Evolutionary conservation across 1,139 yeast genomes (phyloP).

Genomic region (Debaryomycetaceae sp.): DNA sequence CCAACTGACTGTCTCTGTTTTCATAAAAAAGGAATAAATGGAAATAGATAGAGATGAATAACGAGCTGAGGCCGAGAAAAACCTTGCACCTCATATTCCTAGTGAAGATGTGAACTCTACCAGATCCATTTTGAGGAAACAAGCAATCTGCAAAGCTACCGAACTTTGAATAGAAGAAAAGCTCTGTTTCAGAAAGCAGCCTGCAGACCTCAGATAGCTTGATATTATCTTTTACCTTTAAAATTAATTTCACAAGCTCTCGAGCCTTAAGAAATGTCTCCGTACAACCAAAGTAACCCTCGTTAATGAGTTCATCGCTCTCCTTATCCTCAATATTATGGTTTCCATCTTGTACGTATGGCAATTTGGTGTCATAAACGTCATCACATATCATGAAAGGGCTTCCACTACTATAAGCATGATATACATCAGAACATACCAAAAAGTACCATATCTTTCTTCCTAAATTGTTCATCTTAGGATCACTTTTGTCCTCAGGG

Average conservation of each 20-base stretch:
- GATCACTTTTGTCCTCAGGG: conserved; percentile 16
- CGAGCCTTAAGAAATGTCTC: conserved; percentile 3
- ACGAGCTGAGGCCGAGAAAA: conserved; percentile 27
- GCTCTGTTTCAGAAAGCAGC: conserved; percentile 19
- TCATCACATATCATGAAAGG: conserved; percentile 18
- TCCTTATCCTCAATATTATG: conserved; percentile 18
- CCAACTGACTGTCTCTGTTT: conserved; percentile 17
- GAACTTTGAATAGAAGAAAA: conserved; percentile 11
- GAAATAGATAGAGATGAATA: conserved; percentile 33
- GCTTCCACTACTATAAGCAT: conserved; percentile 28
- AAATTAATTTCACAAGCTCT: conserved; percentile 13
- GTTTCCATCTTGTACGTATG: conserved; percentile 21
- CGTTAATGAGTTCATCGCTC: conserved; percentile 21
- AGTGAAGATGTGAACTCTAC: conserved; percentile 14
- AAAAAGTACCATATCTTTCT: conserved; percentile 52
- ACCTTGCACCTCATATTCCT: conserved; percentile 25
- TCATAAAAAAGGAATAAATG: conserved; percentile 44
- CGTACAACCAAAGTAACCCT: conserved; percentile 9
- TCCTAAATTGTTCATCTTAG: conserved; percentile 33
- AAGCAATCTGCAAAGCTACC: conserved; percentile 22
- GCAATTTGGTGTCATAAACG: conserved; percentile 26
- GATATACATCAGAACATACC: conserved; percentile 22
- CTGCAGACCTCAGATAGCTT: conserved; percentile 22
- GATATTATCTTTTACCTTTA: conserved; percentile 19
- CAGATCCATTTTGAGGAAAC: conserved; percentile 12